phyloP scores from a whole-genome alignment of 1,139 yeast species.

The Blastobotrys serpentis region DNA sequence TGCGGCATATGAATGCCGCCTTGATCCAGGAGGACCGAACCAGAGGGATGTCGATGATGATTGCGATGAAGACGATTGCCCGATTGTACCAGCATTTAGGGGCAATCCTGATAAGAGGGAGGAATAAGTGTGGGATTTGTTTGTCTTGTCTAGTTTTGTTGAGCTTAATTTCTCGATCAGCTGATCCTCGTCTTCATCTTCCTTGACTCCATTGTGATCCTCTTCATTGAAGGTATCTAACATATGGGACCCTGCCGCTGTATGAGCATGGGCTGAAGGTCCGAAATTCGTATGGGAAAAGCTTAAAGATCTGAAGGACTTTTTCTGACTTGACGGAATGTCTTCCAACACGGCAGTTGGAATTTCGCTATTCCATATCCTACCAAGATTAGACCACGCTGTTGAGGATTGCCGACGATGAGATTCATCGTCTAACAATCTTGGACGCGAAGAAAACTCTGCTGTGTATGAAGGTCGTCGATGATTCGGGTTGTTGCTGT shows the following conservation, averaged over 20 bases:
- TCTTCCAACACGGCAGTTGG: conserved; percentile 7
- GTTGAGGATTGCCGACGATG: neutral
- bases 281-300: conserved; percentile 21
- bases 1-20: conserved; percentile 30
- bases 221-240: conserved; percentile 28
- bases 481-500: neutral
- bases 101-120: conserved; percentile 4
- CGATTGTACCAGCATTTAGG: conserved; percentile 20
- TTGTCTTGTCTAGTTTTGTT: conserved; percentile 15
- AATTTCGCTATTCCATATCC: conserved; percentile 3
- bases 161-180: conserved; percentile 17
- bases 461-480: conserved; percentile 38
- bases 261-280: neutral
- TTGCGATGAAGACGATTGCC: conserved; percentile 14
- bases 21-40: conserved; percentile 21
- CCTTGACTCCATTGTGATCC: conserved; percentile 18
- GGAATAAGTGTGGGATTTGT: conserved; percentile 3
- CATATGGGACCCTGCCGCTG: conserved; percentile 20
- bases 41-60: conserved; percentile 9
- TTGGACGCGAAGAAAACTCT: conserved; percentile 36
- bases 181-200: conserved; percentile 9
- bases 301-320: conserved; percentile 25
- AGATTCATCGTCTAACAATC: conserved; percentile 17
- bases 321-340: conserved; percentile 19
- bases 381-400: conserved; percentile 2